Base-by-base conservation (phyloP, 1,139 yeast genomes). In the Candida sanyaensis region DNA sequence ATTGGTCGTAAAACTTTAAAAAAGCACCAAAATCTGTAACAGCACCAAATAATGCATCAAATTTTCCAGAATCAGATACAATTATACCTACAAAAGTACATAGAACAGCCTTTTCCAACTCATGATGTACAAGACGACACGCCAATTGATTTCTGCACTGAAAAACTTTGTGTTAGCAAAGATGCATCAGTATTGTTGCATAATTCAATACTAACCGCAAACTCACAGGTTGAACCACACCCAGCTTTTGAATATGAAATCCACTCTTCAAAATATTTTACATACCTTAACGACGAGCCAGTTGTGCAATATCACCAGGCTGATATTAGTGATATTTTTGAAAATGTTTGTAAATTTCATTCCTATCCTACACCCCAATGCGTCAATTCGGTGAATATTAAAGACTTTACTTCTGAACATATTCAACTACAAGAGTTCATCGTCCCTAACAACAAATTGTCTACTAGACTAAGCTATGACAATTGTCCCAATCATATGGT, bases 111-210 rank as follows among this genome's bases (percentile, higher is more conserved):
- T 6, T 23, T 36, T 9, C 17, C 29, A n/a, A 6, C 13, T n/a
- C 39, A 28, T 11, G 39, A 36, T 23, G 11, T 36, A 13, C 4
- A 6, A 36, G 5, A 5, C 6, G 29, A 24, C 7, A 11, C 24
- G 12, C 39, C 39, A 8, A n/a, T 3, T 24, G 39, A 12, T 36
- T 26, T 36, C 29, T n/a, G 5, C 28, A 11, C 4, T n/a, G 49
- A 46, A 34, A 46, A 40, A 17, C 38, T 46, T 8, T 28, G 34
- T n/a, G 12, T 46, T 4, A 43, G 38, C 12, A 46, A 42, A 38
- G 32, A 34, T 4, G 17, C 43, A 9, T 34, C 45, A 7, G 17
- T 42, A 1, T 26, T 29, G 31, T 37, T 46, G 17, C 48, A 42
- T 30, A 24, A 39, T 24, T 12, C 17, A 11, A 34, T 42, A 12